These are phyloP conservation scores for Rozella allomycis DNA, from an alignment of 371 early-diverging fungal genomes.

Conservation along the genomic window DNA sequence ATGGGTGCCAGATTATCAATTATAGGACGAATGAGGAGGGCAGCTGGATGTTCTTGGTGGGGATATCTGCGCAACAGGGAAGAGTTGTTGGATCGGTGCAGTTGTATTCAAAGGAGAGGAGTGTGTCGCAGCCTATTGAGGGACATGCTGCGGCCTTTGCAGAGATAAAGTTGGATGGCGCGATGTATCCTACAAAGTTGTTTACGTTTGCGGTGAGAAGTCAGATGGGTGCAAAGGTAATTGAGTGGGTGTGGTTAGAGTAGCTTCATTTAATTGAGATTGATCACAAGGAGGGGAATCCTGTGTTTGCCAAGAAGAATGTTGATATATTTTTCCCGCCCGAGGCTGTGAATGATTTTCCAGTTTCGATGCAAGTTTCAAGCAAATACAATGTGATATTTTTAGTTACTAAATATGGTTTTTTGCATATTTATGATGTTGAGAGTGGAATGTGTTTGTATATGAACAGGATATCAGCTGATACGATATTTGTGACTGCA, in stretches of 20 bases:
- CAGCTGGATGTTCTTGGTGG: conserved; percentile 83
- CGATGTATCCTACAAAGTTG: conserved; percentile 49
- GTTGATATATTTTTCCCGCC: conserved; percentile 87
- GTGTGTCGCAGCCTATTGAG: conserved; percentile 82
- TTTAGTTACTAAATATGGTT: conserved; percentile 90
- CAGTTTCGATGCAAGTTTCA: conserved; percentile 86
- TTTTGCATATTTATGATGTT: conserved; percentile 83
- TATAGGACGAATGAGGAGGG: conserved; percentile 65
- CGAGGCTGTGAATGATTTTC: conserved; percentile 81
- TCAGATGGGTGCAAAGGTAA: conserved; percentile 54
- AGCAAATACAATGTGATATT: conserved; percentile 74
- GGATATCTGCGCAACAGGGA: conserved; percentile 69
- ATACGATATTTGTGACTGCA: conserved; percentile 91
- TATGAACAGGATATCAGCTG: conserved; percentile 87
- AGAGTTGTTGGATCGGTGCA: conserved; percentile 91
- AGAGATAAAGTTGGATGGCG: conserved; percentile 55
- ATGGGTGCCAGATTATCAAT: conserved; percentile 80
- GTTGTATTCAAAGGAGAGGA: conserved; percentile 71
- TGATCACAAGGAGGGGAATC: conserved; percentile 77
- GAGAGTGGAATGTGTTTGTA: conserved; percentile 79
- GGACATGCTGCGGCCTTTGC: conserved; percentile 93
- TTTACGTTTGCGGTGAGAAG: conserved; percentile 80
- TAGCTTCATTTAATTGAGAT: conserved; percentile 88
- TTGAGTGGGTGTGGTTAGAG: background rate
- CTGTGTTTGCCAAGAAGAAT: conserved; percentile 65